A percentile compares a stretch with the other conserved stretches of the same genome.
Conservation (phyloP, 78 protist genomes). For the Dictyostelium purpureum region DNA sequence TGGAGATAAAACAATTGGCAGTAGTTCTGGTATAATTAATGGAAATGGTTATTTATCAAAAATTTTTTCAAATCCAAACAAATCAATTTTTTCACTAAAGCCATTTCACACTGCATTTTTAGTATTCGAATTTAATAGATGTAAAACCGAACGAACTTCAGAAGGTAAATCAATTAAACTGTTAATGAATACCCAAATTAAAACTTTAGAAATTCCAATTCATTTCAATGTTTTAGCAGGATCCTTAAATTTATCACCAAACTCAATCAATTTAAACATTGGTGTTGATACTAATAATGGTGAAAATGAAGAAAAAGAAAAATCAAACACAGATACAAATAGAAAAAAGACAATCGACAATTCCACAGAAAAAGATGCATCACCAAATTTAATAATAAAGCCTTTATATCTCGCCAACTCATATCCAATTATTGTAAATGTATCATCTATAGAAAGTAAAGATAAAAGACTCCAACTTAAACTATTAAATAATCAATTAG, state of each 20-base stretch:
- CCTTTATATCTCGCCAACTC: slow-evolving; percentile 22
- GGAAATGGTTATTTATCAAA: too few relatives aligned
- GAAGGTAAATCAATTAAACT: too few relatives aligned
- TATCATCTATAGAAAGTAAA: background rate
- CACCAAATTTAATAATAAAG: background rate
- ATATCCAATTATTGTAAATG: background rate
- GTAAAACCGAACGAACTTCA: too few relatives aligned
- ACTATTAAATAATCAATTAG: background rate
- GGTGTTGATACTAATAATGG: background rate
- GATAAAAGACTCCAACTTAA: background rate
- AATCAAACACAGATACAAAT: background rate
- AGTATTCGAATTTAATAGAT: too few relatives aligned
- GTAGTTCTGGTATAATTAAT: too few relatives aligned
- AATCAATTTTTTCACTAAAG: too few relatives aligned
- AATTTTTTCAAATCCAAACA: too few relatives aligned
- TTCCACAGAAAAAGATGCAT: background rate
- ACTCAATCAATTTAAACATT: background rate
- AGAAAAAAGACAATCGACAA: background rate
- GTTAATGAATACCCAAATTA: too few relatives aligned
- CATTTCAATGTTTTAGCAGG: background rate
- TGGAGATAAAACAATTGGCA: too few relatives aligned
- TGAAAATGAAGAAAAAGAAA: background rate
- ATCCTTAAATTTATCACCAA: background rate
- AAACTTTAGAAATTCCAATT: background rate
- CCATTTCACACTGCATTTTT: too few relatives aligned